phyloP scores from a whole-genome alignment of 129 eudicot genomes.

The Lactuca sativa region DNA sequence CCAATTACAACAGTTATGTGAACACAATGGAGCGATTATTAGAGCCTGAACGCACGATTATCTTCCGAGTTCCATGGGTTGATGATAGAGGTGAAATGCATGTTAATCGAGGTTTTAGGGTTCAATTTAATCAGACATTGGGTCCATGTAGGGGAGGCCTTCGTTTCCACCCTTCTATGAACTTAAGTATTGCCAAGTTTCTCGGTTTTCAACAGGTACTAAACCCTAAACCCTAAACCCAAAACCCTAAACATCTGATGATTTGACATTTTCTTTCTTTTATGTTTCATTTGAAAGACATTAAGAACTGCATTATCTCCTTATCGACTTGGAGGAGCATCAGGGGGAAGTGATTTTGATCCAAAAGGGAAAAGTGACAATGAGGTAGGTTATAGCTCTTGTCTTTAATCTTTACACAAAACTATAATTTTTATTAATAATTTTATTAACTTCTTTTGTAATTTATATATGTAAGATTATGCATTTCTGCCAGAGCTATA shows the following conservation, averaged over 20 bases:
- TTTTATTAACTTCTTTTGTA: conserved; percentile 6
- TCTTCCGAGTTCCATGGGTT: conserved; percentile 94
- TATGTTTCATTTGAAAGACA: conserved; percentile 50
- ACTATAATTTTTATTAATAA: not conserved
- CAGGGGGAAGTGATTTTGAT: conserved; percentile 99
- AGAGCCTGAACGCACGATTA: conserved; percentile 91
- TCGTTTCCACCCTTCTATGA: conserved; percentile 96
- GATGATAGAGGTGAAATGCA: conserved; percentile 98
- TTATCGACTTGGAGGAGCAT: conserved; percentile 94
- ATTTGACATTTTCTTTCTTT: conserved; percentile 9
- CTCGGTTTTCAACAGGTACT: conserved; percentile 93
- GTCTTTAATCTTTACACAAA: not conserved
- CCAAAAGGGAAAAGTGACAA: conserved; percentile 93
- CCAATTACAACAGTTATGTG: conserved; percentile 53
- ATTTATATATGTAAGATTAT: conserved; percentile 59
- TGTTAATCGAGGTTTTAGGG: conserved; percentile 90
- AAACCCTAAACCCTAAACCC: not conserved
- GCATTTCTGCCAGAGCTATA: conserved; percentile 98
- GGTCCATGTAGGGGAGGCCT: conserved; percentile 99
- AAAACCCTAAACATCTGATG: not conserved
- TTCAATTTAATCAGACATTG: conserved; percentile 85
- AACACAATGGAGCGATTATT: conserved; percentile 94
- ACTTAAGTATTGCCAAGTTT: conserved; percentile 87
- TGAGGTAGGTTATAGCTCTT: conserved; percentile 51
- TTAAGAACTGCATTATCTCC: conserved; percentile 92